A percentile compares a stretch with the other conserved stretches of the same genome.
Evolutionary conservation across 495 filamentous ascomycete genomes (phyloP).

Genomic region (Aspergillus panamensis): DNA sequence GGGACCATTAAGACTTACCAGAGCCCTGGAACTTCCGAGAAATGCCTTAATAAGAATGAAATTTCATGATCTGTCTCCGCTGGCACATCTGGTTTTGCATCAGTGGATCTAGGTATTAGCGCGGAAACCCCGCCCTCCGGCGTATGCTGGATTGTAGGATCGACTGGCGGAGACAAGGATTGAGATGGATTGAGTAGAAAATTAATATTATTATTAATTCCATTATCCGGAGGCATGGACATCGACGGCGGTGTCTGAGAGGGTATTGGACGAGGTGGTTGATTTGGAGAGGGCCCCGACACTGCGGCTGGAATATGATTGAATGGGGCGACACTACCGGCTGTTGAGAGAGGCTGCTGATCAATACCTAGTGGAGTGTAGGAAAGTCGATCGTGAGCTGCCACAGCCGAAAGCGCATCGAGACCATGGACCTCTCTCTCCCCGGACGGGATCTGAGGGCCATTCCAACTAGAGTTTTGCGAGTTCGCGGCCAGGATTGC

Average conservation of each 20-base stretch:
- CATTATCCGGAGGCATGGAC: slow-evolving; percentile 38
- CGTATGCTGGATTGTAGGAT: slow-evolving; percentile 39
- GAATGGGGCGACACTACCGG: slow-evolving; percentile 19
- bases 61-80: slow-evolving; percentile 54
- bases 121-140: slow-evolving; percentile 32
- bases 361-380: slow-evolving; percentile 28
- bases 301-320: slow-evolving; percentile 22
- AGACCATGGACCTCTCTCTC: slow-evolving; percentile 49
- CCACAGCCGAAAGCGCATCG: slow-evolving; percentile 55
- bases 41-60: slow-evolving; percentile 59
- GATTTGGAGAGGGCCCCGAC: slow-evolving; percentile 36
- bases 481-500: slow-evolving; percentile 33
- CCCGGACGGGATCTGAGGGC: slow-evolving; percentile 14
- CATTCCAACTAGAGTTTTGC: slow-evolving; percentile 32
- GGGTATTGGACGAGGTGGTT: slow-evolving; percentile 32
- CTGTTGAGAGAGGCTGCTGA: slow-evolving; percentile 21
- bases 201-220: slow-evolving; percentile 51
- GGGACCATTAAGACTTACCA: slow-evolving; percentile 39
- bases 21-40: slow-evolving; percentile 56
- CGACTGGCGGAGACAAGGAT: slow-evolving; percentile 46
- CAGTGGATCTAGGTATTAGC: slow-evolving; percentile 25
- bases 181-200: slow-evolving; percentile 56
- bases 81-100: slow-evolving; percentile 24
- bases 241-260: slow-evolving; percentile 38
- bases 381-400: slow-evolving; percentile 47